These are phyloP conservation scores for Giardia muris DNA, from an alignment of 208 protist species.

Conservation along the genomic window DNA sequence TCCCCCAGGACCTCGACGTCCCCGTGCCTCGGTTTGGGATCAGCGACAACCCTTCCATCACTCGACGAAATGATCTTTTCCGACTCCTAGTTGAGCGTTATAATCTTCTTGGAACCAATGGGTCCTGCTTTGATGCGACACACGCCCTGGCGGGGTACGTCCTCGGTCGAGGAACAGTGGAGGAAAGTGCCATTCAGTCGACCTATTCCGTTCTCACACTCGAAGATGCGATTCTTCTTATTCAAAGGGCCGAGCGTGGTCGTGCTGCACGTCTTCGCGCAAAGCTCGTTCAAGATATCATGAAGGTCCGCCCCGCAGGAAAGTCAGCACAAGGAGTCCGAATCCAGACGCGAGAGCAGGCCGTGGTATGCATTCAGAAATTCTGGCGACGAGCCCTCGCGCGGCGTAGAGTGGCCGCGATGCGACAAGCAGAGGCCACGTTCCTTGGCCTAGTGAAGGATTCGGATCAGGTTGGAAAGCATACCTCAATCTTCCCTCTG, in stretches of 20 bases:
- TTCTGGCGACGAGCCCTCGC: neutral
- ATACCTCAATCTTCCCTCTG: neutral
- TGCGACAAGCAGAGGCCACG: neutral
- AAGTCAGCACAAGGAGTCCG: neutral
- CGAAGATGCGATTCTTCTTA: slow-evolving; percentile 6
- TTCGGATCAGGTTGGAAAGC: neutral
- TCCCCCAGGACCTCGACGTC: neutral
- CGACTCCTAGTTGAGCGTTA: neutral
- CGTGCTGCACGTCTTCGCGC: neutral
- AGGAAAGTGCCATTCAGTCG: neutral
- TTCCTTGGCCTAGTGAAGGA: neutral
- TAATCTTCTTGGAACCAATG: neutral
- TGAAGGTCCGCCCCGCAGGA: neutral
- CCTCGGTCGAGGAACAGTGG: neutral
- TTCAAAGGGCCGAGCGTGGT: neutral
- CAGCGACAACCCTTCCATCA: neutral
- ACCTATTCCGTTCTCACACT: neutral
- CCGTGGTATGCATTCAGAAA: neutral
- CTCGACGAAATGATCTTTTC: neutral
- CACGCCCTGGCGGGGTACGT: neutral
- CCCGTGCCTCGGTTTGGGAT: neutral
- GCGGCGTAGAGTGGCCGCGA: neutral
- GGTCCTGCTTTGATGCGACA: neutral
- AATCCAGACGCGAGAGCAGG: neutral
- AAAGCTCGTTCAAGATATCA: neutral